Base-by-base conservation (phyloP, 2,329 filamentous ascomycete genomes). In the Ceratocystis smalleyi region DNA sequence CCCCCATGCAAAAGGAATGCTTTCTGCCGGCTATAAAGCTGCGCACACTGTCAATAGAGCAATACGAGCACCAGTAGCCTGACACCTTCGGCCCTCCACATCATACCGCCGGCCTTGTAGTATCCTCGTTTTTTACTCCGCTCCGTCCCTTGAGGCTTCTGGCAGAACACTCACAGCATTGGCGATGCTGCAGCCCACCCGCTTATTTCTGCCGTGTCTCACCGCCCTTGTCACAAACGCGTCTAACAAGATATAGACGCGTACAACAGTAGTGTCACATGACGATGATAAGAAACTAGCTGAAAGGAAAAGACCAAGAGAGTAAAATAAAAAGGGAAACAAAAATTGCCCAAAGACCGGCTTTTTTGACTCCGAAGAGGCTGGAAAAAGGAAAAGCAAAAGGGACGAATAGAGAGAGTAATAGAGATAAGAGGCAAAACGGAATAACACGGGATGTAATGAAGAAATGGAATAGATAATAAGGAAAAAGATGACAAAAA, bases 361-460 rank as follows among this genome's bases (percentile, higher is more conserved):
- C 54, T 57, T 55, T 57, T 57, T 57, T 32, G 54, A 43, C 32
- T n/a, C 57, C 57, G 43, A 43, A 43, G n/a, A 51, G 35, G 12
- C 35, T 40, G 4, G 54, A 35, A 62, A 30, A 35, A 51, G 17
- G 49, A 61, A 24, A 61, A 51, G 27, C 22, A 35, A 30, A 19
- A 19, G 17, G 32, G 43, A 62, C 17, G 15, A 61, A 27, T n/a
- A n/a, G n/a, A 49, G 32, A 47, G 35, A 49, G 12, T 22, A 51
- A 30, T 8, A 43, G 49, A 32, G 43, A 17, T 49, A 49, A 4
- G 49, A 61, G 12, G 24, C 12, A 61, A 27, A 17, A 24, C 15
- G 22, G 35, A 61, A n/a, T 35, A 32, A 19, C 54, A 57, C 54
- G 17, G 22, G 27, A 32, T 57, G 54, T 57, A 57, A 35, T 35